Conservation (phyloP, 1,284 basidiomycete genomes). For the Austroboletus rostrupii region DNA sequence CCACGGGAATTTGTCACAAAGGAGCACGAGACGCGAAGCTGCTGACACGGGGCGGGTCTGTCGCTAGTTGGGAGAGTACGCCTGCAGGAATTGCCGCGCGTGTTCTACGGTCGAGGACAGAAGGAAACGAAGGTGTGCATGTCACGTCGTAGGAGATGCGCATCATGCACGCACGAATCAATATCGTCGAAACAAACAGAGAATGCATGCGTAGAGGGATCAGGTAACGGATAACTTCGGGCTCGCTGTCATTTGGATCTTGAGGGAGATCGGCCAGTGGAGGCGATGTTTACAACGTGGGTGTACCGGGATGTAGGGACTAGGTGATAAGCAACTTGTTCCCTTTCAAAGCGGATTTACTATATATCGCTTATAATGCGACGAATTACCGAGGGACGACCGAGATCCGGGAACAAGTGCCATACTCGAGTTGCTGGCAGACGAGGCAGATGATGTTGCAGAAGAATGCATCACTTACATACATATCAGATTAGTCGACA, state of each 20-base stretch:
- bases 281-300: background rate
- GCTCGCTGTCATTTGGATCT: constrained; percentile 24
- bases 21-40: constrained; percentile 48
- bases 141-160: constrained; percentile 55
- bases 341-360: constrained; percentile 42
- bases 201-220: constrained; percentile 56
- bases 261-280: constrained; percentile 6
- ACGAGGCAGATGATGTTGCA: constrained; percentile 32
- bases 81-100: constrained; percentile 50
- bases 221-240: constrained; percentile 23
- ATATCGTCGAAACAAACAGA: constrained; percentile 50
- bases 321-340: constrained; percentile 32
- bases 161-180: constrained; percentile 43
- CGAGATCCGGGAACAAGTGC: constrained; percentile 38
- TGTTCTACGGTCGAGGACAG: constrained; percentile 53
- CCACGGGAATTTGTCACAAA: constrained; percentile 60
- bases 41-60: constrained; percentile 49
- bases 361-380: constrained; percentile 26
- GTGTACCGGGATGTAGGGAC: constrained; percentile 28
- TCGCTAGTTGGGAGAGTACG: constrained; percentile 60
- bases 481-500: background rate
- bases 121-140: constrained; percentile 53
- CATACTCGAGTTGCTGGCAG: constrained; percentile 45
- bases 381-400: constrained; percentile 27
- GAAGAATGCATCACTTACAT: constrained; percentile 27